Conservation (phyloP, 257 asterid genomes). For the Handroanthus guayacan region DNA sequence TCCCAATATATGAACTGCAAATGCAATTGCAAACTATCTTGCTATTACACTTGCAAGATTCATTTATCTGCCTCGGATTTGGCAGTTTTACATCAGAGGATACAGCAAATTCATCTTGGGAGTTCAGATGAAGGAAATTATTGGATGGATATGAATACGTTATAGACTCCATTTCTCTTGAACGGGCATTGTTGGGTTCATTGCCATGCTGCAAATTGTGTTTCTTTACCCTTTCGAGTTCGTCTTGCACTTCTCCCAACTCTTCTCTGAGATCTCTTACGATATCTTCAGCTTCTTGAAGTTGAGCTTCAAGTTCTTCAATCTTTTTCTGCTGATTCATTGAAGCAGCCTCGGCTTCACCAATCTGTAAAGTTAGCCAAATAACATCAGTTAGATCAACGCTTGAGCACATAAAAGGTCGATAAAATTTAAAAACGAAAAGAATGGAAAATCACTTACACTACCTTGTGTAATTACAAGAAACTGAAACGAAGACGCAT, state of each 20-base stretch:
- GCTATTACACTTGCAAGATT: conserved; percentile 41
- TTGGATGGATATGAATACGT: conserved; percentile 18
- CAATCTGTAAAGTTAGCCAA: conserved; percentile 48
- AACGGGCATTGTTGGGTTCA: conserved; percentile 31
- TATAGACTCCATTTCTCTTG: conserved; percentile 36
- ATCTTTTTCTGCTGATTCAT: conserved; percentile 72
- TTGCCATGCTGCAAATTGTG: conserved; percentile 37
- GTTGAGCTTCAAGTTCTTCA: conserved; percentile 91
- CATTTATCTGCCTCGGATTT: conserved; percentile 36
- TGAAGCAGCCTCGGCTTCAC: conserved; percentile 60
- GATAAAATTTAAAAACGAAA: neutral
- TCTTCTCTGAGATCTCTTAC: conserved; percentile 83
- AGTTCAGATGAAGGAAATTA: conserved; percentile 29
- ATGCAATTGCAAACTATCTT: conserved; percentile 44
- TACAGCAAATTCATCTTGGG: conserved; percentile 34
- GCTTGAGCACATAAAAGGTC: neutral
- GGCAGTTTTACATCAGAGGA: conserved; percentile 37
- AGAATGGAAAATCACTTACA: conserved; percentile 15
- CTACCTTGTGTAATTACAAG: neutral
- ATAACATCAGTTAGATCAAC: conserved; percentile 2
- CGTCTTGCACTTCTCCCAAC: conserved; percentile 62
- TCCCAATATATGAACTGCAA: conserved; percentile 43
- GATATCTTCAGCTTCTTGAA: conserved; percentile 90
- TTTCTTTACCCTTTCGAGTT: conserved; percentile 58
- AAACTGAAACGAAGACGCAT: neutral